phyloP scores from a whole-genome alignment of 495 filamentous ascomycete species.

The Astrocystis sublimbata region DNA sequence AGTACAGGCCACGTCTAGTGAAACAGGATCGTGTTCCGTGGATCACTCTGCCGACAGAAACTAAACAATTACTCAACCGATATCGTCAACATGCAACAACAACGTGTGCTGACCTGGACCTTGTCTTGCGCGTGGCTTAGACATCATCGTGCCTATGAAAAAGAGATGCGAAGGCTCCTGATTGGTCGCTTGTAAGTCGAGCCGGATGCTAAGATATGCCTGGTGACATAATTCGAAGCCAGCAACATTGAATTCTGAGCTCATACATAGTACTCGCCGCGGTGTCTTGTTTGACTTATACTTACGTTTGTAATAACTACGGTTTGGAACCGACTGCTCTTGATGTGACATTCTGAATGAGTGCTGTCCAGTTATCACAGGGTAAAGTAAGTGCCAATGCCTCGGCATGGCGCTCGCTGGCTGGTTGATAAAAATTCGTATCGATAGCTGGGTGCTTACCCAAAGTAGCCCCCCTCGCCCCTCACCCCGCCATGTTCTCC shows the following conservation, averaged over 20 bases:
- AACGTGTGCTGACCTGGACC: not conserved
- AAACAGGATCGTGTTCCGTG: not conserved
- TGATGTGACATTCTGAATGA: too few relatives aligned
- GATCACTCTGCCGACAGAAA: not conserved
- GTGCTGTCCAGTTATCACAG: too few relatives aligned
- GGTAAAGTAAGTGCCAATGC: too few relatives aligned
- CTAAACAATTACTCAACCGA: not conserved
- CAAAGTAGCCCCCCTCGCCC: too few relatives aligned
- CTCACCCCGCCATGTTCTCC: slow-evolving; percentile 11
- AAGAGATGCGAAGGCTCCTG: not conserved
- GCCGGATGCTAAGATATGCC: not conserved
- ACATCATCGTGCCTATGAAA: not conserved
- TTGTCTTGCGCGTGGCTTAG: not conserved
- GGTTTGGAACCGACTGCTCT: too few relatives aligned
- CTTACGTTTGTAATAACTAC: too few relatives aligned
- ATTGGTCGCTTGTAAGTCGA: slow-evolving; percentile 9
- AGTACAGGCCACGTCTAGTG: not conserved
- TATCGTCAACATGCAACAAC: not conserved
- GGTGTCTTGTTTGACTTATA: too few relatives aligned
- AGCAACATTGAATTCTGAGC: not conserved
- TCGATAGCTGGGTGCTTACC: not conserved
- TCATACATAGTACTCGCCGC: too few relatives aligned
- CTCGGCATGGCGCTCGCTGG: too few relatives aligned
- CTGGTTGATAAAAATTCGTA: too few relatives aligned
- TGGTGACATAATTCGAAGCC: slow-evolving; percentile 6